These are phyloP conservation scores for Colletotrichum sp. DNA, from an alignment of 2,329 filamentous ascomycete species.

Conservation along the genomic window DNA sequence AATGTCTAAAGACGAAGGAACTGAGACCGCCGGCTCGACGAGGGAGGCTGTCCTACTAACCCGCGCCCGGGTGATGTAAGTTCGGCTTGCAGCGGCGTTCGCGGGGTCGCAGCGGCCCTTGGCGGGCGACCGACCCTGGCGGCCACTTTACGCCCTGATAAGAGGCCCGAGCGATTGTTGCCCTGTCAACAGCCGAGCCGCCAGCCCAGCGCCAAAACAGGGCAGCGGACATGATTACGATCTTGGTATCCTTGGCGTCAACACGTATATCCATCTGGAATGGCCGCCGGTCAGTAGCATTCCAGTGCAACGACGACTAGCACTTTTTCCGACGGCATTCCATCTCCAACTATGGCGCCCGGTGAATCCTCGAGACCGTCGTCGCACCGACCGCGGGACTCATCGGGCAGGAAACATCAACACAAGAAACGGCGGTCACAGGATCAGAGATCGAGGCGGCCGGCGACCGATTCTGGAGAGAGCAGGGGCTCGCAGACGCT, in stretches of 20 bases:
- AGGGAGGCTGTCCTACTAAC: constrained; percentile 9
- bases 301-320: constrained; percentile 7
- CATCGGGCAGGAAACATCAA: constrained; percentile 37
- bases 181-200: constrained; percentile 38
- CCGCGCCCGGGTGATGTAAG: constrained; percentile 20
- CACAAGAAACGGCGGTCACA: constrained; percentile 37
- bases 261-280: background rate
- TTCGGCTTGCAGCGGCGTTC: constrained; percentile 26
- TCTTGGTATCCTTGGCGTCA: constrained; percentile 18
- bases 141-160: constrained; percentile 26
- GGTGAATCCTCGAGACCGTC: constrained; percentile 35
- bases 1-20: background rate
- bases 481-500: constrained; percentile 35
- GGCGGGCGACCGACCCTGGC: background rate
- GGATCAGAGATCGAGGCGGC: constrained; percentile 32
- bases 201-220: constrained; percentile 26
- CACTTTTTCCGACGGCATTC: constrained; percentile 24
- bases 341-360: constrained; percentile 37
- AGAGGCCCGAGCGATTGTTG: constrained; percentile 39
- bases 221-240: constrained; percentile 10
- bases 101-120: constrained; percentile 20
- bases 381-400: constrained; percentile 32
- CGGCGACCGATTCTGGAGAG: constrained; percentile 37
- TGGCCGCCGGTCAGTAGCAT: background rate
- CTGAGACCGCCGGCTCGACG: background rate